Evolutionary conservation across 2,329 filamentous ascomycete species (phyloP).

Genomic region (Didymellaceae sp.): DNA sequence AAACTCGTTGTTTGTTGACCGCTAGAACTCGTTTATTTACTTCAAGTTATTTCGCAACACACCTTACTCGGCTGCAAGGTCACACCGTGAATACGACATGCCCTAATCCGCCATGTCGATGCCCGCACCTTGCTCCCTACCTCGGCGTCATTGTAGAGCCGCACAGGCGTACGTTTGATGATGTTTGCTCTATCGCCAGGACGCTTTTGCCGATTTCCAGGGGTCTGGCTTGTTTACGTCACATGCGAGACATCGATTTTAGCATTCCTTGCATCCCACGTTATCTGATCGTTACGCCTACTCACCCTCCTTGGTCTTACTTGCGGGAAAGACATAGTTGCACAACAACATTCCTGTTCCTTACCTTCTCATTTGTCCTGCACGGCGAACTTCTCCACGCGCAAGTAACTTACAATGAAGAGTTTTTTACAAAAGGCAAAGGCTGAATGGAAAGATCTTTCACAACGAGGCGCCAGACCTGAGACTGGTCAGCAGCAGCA

Average conservation of each 20-base stretch:
- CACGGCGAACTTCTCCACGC: not conserved
- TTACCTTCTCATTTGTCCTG: not conserved
- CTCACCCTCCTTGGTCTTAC: not conserved
- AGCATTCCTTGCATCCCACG: constrained; percentile 1
- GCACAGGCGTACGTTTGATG: constrained; percentile 2
- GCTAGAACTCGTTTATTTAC: too few relatives aligned
- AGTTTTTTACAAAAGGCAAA: constrained; percentile 39
- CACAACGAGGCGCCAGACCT: constrained; percentile 10
- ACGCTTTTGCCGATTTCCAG: constrained; percentile 9
- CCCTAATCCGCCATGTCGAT: constrained; percentile 7
- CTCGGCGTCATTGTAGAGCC: constrained; percentile 12
- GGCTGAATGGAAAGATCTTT: constrained; percentile 27
- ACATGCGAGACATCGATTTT: constrained; percentile 4
- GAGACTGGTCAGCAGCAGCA: not conserved
- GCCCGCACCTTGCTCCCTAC: constrained; percentile 6
- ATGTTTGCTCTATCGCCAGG: constrained; percentile 5
- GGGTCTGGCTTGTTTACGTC: constrained; percentile 13
- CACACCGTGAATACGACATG: constrained; percentile 4
- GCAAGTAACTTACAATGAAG: constrained; percentile 26
- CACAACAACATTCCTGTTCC: constrained; percentile 3
- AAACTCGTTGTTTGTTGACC: too few relatives aligned
- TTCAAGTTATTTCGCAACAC: too few relatives aligned
- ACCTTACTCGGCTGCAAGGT: constrained; percentile 9
- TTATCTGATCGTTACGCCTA: not conserved
- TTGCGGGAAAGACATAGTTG: not conserved